Conservation (phyloP, 1,284 basidiomycete species). For the Apiotrichum montevideense region DNA sequence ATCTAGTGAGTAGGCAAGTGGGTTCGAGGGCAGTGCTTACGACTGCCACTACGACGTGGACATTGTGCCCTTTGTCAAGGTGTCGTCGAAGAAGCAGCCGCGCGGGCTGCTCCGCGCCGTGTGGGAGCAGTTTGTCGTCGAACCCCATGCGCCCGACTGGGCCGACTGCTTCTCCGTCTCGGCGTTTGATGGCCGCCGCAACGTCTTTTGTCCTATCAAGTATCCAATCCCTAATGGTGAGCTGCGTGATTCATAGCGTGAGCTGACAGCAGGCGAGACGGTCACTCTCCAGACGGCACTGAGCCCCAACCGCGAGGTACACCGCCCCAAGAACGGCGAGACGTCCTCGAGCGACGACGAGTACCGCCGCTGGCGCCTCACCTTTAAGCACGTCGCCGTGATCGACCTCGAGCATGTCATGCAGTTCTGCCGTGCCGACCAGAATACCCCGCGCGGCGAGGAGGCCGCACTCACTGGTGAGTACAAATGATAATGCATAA, state of each 20-base stretch:
- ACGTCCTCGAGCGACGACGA: constrained; percentile 32
- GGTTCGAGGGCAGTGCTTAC: neutral
- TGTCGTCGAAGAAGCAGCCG: constrained; percentile 30
- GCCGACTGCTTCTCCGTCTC: constrained; percentile 17
- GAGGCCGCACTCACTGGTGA: constrained; percentile 35
- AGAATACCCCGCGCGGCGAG: constrained; percentile 23
- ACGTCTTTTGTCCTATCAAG: constrained; percentile 33
- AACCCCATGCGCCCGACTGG: constrained; percentile 22
- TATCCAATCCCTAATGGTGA: constrained; percentile 28
- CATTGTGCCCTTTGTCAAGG: constrained; percentile 41
- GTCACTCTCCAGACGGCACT: constrained; percentile 23
- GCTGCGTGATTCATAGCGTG: neutral
- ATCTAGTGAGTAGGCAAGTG: constrained; percentile 27
- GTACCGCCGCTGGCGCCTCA: constrained; percentile 28
- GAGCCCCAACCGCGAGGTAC: constrained; percentile 27
- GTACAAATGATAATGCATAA: neutral
- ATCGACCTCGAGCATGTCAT: constrained; percentile 38
- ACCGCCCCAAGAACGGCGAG: constrained; percentile 11
- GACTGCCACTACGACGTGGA: constrained; percentile 42
- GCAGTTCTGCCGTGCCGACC: constrained; percentile 33
- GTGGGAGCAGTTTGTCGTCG: constrained; percentile 28
- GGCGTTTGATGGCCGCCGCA: constrained; percentile 38
- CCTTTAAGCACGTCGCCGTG: constrained; percentile 33
- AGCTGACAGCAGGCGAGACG: constrained; percentile 1
- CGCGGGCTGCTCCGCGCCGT: constrained; percentile 25